Percentiles rank a stretch among this genome's conserved stretches.
These are phyloP conservation scores for Aureobasidium sp. DNA, from an alignment of 2,329 filamentous ascomycete species.

Conservation along the genomic window DNA sequence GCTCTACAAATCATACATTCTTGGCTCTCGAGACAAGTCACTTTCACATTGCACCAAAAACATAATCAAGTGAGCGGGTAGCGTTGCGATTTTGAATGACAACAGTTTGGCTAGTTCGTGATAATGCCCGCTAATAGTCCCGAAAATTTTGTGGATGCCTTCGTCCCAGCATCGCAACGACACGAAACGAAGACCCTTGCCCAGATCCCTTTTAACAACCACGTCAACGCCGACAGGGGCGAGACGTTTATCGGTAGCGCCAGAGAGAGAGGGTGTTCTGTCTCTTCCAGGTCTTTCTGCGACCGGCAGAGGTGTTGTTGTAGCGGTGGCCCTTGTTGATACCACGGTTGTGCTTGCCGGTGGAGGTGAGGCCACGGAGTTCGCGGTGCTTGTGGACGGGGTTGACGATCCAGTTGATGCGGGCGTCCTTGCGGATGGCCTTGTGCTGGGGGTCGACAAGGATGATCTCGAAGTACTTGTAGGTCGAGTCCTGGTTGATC, in stretches of 20 bases:
- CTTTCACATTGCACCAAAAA: background rate
- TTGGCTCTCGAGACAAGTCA: background rate
- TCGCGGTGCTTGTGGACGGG: conserved; percentile 99
- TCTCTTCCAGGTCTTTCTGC: conserved; percentile 99
- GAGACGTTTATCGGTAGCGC: conserved; percentile 74
- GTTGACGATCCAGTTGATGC: conserved; percentile 99
- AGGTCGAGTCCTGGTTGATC: conserved; percentile 99
- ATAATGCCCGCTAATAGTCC: conserved; percentile 17
- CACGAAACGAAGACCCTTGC: conserved; percentile 7
- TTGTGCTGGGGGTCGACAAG: conserved; percentile 99
- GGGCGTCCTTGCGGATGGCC: conserved; percentile 96
- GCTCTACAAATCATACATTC: background rate
- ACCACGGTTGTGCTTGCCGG: conserved; percentile 99
- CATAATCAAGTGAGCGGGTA: conserved; percentile 13
- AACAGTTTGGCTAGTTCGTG: conserved; percentile 15
- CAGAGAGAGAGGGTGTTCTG: conserved; percentile 99
- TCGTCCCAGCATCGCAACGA: conserved; percentile 2
- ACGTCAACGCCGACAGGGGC: background rate
- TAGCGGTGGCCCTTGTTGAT: conserved; percentile 98
- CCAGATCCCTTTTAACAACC: conserved; percentile 8
- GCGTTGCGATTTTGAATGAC: conserved; percentile 16
- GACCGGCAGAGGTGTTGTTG: conserved; percentile 96
- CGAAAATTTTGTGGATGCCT: conserved; percentile 15
- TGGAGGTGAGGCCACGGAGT: conserved; percentile 91
- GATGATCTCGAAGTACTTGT: conserved; percentile 99